A percentile compares a stretch with the other conserved stretches of the same genome.
These are phyloP conservation scores for Porcisia hertigi DNA, from an alignment of 208 protist genomes.

Conservation along the genomic window DNA sequence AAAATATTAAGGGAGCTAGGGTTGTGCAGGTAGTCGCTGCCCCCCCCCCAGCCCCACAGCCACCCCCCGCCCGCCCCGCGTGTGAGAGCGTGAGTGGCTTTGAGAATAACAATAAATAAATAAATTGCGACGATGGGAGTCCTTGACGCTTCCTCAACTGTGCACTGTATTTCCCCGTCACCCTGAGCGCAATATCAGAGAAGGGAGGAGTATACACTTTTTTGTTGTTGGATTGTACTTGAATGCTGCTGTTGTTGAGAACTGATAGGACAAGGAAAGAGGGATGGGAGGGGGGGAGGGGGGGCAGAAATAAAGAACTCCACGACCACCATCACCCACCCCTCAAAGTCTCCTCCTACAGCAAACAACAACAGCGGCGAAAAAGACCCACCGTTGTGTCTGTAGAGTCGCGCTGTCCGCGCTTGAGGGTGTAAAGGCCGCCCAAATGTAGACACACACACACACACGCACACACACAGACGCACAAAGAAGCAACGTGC, in stretches of 20 bases:
- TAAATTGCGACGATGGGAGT: too few species aligned
- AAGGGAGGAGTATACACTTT: too few species aligned
- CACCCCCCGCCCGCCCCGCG: too few species aligned
- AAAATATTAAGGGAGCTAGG: too few species aligned
- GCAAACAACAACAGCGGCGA: background rate
- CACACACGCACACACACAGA: background rate
- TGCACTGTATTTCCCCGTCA: too few species aligned
- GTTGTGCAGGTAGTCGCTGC: too few species aligned
- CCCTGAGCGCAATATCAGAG: too few species aligned
- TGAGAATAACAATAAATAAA: too few species aligned
- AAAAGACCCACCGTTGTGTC: background rate
- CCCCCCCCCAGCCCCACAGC: too few species aligned
- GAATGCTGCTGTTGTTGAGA: background rate
- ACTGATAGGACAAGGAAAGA: constrained; percentile 4
- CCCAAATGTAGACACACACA: background rate
- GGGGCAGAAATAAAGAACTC: constrained; percentile 4
- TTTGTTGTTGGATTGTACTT: background rate
- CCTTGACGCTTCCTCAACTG: too few species aligned
- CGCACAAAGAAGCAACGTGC: background rate
- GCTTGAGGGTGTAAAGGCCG: background rate
- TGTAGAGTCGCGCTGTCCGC: background rate
- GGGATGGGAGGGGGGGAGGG: constrained; percentile 5
- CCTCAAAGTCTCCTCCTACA: background rate
- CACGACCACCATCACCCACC: background rate
- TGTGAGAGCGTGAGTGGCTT: too few species aligned